Evolutionary conservation across 1,139 yeast genomes (phyloP), one percentile per base, ranked within the genome.

Genomic region (Meyerozyma smithsonii): DNA sequence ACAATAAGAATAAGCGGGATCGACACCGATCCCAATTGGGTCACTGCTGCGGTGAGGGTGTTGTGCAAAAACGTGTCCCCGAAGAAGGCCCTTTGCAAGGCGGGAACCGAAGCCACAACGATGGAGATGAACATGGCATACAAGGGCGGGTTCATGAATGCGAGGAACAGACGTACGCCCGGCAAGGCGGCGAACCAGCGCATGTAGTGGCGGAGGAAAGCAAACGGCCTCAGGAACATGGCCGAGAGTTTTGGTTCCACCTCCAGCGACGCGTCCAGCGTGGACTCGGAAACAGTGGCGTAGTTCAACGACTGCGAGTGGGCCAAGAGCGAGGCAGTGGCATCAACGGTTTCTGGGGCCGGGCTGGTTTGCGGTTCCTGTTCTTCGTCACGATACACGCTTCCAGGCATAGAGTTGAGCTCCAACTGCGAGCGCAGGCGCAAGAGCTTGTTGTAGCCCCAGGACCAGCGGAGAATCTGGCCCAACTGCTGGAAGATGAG

Each of bases 111-210:
- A 1, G 97, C 98, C 40, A 92, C 90, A 19, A 86, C 46, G 15
- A 92, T 80, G 8, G 97, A 82, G 1, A 83, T 62, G 19, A 87
- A 61, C 97, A 92, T 92, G 10, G 97, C 83, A 72, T 89, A 92
- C 46, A 92, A 69, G 8, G 98, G 98, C 8, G 97, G 97, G 61
- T 92, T 92, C 95, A 92, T 88, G 52, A 80, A 80, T 26, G 39
- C 39, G 23, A 48, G 45, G 20, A 49, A 42, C 32, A 42, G 37
- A 11, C 34, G 47, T 28, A 46, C 35, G 16, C 32, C 26, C 18
- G 51, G 50, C 21, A 48, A 37, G 17, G 34, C 37, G 14, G 35
- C 37, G 14, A 28, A 20, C 21, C 10, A 7, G 12, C 34, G 34
- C 21, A n/a, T 16, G 15, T 30, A 30, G 10, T 30, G 34, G 7